Percentiles rank a stretch among this genome's conserved stretches.
Evolutionary conservation across 306 rosid genomes (phyloP).

Genomic region (Fragaria nilgerrensis): DNA sequence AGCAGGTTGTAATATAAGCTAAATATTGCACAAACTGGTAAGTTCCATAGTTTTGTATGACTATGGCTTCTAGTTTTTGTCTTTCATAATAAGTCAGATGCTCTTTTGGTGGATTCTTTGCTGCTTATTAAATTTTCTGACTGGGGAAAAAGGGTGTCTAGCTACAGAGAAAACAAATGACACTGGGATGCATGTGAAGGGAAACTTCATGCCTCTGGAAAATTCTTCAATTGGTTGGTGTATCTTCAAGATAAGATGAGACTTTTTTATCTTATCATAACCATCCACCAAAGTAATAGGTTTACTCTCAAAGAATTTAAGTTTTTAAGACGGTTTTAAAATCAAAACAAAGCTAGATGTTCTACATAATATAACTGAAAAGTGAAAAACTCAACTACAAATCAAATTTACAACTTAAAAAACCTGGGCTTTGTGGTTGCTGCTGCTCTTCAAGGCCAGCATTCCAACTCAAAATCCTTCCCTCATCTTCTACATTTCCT

Average conservation of each 20-base stretch:
- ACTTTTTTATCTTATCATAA: neutral
- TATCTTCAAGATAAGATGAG: neutral
- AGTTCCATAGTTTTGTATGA: conserved; percentile 44
- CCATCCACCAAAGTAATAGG: neutral
- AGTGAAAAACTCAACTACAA: neutral
- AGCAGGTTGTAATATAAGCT: conserved; percentile 66
- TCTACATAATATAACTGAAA: neutral
- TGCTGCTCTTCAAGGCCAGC: neutral
- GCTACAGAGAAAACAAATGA: neutral
- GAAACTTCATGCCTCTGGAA: neutral
- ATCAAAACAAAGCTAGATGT: neutral
- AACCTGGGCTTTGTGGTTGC: neutral
- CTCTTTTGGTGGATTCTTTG: conserved; percentile 19
- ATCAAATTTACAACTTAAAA: neutral
- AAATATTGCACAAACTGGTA: conserved; percentile 48
- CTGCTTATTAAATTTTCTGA: neutral
- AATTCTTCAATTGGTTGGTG: conserved; percentile 6
- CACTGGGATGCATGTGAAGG: conserved; percentile 7
- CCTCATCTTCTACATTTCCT: neutral
- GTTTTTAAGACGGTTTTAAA: neutral
- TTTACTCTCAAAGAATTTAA: neutral
- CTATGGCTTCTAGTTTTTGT: conserved; percentile 36
- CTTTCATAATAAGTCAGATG: conserved; percentile 12
- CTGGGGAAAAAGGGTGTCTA: neutral
- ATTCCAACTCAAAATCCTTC: neutral